phyloP scores from a whole-genome alignment of 2,329 filamentous ascomycete genomes.

The Fusarium camptoceras region DNA sequence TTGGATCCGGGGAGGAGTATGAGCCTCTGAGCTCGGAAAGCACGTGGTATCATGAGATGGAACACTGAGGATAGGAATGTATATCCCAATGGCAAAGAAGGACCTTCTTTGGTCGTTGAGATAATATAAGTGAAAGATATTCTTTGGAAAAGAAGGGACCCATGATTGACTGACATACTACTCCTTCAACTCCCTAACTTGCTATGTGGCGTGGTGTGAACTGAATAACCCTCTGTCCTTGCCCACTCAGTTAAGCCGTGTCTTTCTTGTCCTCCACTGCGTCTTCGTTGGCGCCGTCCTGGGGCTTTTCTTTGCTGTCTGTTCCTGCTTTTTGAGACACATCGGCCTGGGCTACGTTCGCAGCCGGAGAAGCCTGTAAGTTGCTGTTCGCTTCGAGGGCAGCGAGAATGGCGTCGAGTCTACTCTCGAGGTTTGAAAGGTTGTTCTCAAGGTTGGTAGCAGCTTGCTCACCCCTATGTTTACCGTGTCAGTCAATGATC shows the following conservation, averaged over 20 bases:
- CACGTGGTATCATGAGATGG: conserved; percentile 22
- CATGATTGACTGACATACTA: background rate
- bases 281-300: conserved; percentile 10
- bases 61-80: conserved; percentile 5
- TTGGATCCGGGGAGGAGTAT: conserved; percentile 8
- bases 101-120: conserved; percentile 6
- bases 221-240: background rate
- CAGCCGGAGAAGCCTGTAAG: conserved; percentile 4
- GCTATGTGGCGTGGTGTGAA: conserved; percentile 8
- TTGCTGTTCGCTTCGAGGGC: conserved; percentile 54
- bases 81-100: conserved; percentile 7
- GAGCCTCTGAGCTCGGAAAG: conserved; percentile 27
- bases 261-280: conserved; percentile 12
- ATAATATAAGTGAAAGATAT: conserved; percentile 13
- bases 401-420: conserved; percentile 66
- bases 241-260: background rate
- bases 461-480: conserved; percentile 64
- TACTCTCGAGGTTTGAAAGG: conserved; percentile 64
- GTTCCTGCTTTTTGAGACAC: background rate
- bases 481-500: conserved; percentile 32
- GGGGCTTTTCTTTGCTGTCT: conserved; percentile 3
- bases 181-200: background rate
- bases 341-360: background rate
- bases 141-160: conserved; percentile 11
- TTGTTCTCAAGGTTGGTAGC: conserved; percentile 65